A percentile compares a stretch with the other conserved stretches of the same genome.
phyloP scores from a whole-genome alignment of 2,329 filamentous ascomycete genomes.

The Chaetomiaceae sp. region DNA sequence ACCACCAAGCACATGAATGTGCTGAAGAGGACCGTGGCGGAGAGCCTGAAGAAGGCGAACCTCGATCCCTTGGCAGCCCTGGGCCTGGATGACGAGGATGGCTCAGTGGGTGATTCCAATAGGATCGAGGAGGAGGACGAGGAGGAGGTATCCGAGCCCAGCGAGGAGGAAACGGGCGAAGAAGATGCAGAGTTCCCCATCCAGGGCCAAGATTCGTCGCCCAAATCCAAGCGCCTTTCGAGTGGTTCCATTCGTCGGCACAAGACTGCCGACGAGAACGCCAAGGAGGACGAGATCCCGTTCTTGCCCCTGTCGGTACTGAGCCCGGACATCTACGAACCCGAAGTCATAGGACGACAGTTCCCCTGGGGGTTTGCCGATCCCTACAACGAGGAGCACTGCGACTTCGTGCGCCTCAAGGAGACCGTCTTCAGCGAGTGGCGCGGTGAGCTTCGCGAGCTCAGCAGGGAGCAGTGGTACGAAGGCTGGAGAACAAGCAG shows the following conservation, averaged over 20 bases:
- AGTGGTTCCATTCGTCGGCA: conserved; percentile 41
- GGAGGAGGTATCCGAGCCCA: conserved; percentile 26
- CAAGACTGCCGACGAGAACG: conserved; percentile 41
- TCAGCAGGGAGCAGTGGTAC: conserved; percentile 89
- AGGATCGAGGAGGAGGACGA: conserved; percentile 56
- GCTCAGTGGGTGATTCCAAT: conserved; percentile 45
- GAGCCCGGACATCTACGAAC: conserved; percentile 87
- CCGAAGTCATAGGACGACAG: conserved; percentile 70
- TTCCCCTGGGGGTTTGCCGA: conserved; percentile 98
- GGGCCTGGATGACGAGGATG: conserved; percentile 70
- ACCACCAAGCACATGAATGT: conserved; percentile 92
- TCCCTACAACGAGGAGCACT: conserved; percentile 85
- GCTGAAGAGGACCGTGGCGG: conserved; percentile 86
- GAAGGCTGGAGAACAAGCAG: conserved; percentile 84
- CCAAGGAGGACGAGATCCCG: conserved; percentile 52
- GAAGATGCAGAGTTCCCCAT: conserved; percentile 36
- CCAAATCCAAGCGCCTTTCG: conserved; percentile 42
- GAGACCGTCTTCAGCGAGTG: conserved; percentile 92
- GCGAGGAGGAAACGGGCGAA: conserved; percentile 24
- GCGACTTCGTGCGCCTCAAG: conserved; percentile 86
- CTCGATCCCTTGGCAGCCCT: conserved; percentile 86
- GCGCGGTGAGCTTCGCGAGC: conserved; percentile 84
- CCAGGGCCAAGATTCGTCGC: conserved; percentile 27
- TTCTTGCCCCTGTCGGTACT: conserved; percentile 88
- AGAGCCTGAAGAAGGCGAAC: conserved; percentile 77